Percentiles rank a stretch among this genome's conserved stretches.
Conservation (phyloP, 148 eudicot species). For the Tetragonia tetragonoides region DNA sequence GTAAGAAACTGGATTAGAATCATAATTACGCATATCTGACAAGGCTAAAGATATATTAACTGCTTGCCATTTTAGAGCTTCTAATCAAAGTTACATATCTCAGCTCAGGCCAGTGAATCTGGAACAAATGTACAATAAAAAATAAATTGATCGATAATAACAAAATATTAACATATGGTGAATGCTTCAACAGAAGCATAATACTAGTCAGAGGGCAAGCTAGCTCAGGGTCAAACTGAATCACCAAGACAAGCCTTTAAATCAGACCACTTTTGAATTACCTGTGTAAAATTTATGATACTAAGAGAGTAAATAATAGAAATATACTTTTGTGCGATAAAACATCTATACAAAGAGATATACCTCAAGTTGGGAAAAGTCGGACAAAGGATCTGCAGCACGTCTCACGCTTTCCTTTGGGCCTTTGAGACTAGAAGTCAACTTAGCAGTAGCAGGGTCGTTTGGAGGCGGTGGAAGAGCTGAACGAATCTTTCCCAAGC, state of each 20-base stretch:
- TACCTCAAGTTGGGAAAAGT: conserved; percentile 92
- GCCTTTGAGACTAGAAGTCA: conserved; percentile 45
- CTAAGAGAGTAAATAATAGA: too few species aligned
- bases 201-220: neutral
- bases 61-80: neutral
- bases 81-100: neutral
- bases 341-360: conserved; percentile 6
- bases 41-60: neutral
- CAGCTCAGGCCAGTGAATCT: neutral
- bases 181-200: neutral
- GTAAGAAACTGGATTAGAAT: too few species aligned
- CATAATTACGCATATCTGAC: neutral
- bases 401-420: conserved; percentile 34
- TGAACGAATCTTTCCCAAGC: conserved; percentile 59
- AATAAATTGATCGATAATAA: neutral
- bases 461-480: conserved; percentile 98
- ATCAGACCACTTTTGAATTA: neutral
- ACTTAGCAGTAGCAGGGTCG: conserved; percentile 74
- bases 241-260: neutral
- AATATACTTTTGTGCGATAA: too few species aligned
- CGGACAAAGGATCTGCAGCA: conserved; percentile 66
- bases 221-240: neutral
- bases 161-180: neutral
- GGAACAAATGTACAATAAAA: neutral
- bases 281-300: too few species aligned